These are phyloP conservation scores for Dittrichia graveolens DNA, from an alignment of 129 eudicot genomes.

Conservation along the genomic window DNA sequence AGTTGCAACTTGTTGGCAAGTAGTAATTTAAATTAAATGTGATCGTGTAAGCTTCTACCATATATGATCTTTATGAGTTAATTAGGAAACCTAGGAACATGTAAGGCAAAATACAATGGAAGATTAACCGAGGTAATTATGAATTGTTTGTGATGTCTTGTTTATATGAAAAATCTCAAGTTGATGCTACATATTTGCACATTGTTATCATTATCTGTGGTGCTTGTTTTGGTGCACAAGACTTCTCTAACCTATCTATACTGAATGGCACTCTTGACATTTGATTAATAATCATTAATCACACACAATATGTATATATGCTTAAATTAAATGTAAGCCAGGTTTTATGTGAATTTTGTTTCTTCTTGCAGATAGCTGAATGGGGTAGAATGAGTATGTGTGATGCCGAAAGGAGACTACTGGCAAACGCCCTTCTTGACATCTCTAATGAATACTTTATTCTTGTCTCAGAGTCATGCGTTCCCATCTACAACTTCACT, in stretches of 20 bases:
- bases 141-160: background rate
- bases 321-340: background rate
- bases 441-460: slow-evolving; percentile 77
- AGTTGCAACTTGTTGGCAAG: background rate
- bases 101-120: too few relatives aligned
- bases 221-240: background rate
- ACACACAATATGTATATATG: background rate
- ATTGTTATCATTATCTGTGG: background rate
- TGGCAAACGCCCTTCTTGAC: slow-evolving; percentile 90
- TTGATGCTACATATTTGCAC: background rate
- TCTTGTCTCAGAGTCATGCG: slow-evolving; percentile 93
- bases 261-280: background rate
- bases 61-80: background rate
- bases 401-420: slow-evolving; percentile 91
- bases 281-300: background rate
- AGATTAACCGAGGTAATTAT: background rate
- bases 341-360: background rate
- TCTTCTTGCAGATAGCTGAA: slow-evolving; percentile 57
- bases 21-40: background rate
- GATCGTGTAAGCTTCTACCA: background rate
- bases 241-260: background rate
- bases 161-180: background rate
- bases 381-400: slow-evolving; percentile 99
- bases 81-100: background rate
- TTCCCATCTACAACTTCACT: slow-evolving; percentile 84